Conservation (phyloP, 2,329 filamentous ascomycete genomes). For the Sclerotinia sclerotiorum region DNA sequence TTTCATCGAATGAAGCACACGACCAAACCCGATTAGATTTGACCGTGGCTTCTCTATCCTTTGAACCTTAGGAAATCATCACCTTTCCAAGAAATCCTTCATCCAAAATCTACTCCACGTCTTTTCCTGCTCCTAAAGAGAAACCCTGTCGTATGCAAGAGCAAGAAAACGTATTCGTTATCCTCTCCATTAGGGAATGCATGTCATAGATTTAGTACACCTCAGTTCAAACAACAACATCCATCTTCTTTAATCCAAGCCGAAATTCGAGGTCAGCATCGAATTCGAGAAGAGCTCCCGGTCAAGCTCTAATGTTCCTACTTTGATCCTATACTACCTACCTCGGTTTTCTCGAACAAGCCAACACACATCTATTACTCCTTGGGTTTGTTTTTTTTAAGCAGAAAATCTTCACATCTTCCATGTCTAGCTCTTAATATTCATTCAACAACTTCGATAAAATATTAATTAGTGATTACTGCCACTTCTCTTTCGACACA, state of each 20-base stretch:
- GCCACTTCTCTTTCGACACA: slow-evolving; percentile 3
- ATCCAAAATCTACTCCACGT: slow-evolving; percentile 9
- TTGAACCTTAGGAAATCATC: neutral
- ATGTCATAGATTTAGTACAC: slow-evolving; percentile 23
- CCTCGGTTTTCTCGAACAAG: slow-evolving; percentile 6
- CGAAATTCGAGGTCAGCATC: neutral
- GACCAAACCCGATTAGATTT: slow-evolving; percentile 16
- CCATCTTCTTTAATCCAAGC: slow-evolving; percentile 3
- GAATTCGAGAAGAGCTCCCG: slow-evolving; percentile 9
- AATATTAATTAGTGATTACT: slow-evolving; percentile 5
- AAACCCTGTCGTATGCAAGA: slow-evolving; percentile 14
- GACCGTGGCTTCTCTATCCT: neutral
- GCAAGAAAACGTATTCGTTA: slow-evolving; percentile 16
- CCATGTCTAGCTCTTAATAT: slow-evolving; percentile 5
- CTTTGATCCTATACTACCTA: slow-evolving; percentile 3
- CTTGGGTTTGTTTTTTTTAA: slow-evolving; percentile 12
- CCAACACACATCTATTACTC: neutral
- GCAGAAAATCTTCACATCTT: slow-evolving; percentile 5
- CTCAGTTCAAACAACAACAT: slow-evolving; percentile 21
- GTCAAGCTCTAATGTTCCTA: slow-evolving; percentile 15
- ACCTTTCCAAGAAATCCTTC: neutral
- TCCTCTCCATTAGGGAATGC: slow-evolving; percentile 21
- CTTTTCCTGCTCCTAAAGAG: slow-evolving; percentile 6
- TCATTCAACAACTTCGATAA: slow-evolving; percentile 7
- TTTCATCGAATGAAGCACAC: slow-evolving; percentile 21